Conservation (phyloP, 2,329 filamentous ascomycete species). For the Talaromyces marneffei region DNA sequence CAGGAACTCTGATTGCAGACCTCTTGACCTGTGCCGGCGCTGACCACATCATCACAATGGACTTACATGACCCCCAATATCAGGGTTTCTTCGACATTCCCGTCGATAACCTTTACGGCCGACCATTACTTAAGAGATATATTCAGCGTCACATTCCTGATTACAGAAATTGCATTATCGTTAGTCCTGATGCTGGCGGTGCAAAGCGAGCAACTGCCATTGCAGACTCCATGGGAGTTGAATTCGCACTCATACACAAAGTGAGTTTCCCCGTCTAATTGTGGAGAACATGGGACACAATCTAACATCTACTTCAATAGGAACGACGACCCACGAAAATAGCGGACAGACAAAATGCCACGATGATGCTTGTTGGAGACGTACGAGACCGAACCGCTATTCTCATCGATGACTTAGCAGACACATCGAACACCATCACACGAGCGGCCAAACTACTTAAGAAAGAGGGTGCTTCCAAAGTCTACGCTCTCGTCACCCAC, state of each 20-base stretch:
- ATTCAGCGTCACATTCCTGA: conserved; percentile 77
- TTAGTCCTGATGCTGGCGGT: conserved; percentile 92
- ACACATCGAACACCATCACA: conserved; percentile 96
- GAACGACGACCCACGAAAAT: conserved; percentile 86
- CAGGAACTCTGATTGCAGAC: conserved; percentile 89
- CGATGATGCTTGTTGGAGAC: conserved; percentile 92
- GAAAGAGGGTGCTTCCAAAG: conserved; percentile 79
- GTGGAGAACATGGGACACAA: not conserved
- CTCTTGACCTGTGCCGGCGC: conserved; percentile 91
- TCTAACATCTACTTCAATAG: conserved; percentile 39
- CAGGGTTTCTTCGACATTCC: conserved; percentile 99
- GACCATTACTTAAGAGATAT: conserved; percentile 54
- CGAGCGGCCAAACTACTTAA: conserved; percentile 94
- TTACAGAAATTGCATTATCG: conserved; percentile 80
- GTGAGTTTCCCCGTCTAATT: conserved; percentile 44
- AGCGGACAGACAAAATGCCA: conserved; percentile 70
- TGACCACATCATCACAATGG: conserved; percentile 97
- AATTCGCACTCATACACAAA: conserved; percentile 98
- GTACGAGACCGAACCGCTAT: conserved; percentile 78
- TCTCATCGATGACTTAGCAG: conserved; percentile 86
- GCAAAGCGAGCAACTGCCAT: conserved; percentile 95
- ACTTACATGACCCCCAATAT: conserved; percentile 92
- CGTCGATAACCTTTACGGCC: conserved; percentile 89
- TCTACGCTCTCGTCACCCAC: conserved; percentile 90
- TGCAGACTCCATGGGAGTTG: conserved; percentile 85